A percentile compares a stretch with the other conserved stretches of the same genome.
phyloP scores from a whole-genome alignment of 163 green algal species.

The Chlamydomonas reinhardtii region DNA sequence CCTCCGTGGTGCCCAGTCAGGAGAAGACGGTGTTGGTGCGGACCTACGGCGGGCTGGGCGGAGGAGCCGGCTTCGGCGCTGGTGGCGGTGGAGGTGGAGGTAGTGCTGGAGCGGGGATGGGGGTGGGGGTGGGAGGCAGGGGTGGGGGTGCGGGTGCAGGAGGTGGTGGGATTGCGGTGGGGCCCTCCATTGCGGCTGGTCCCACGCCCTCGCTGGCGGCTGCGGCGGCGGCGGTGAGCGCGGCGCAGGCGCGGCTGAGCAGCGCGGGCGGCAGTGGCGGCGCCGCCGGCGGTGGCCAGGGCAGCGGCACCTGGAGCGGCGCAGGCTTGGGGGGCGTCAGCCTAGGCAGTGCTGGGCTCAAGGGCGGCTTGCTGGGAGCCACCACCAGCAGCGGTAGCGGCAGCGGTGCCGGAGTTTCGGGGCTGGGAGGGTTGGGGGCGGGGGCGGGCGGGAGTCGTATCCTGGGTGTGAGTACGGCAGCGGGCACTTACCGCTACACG shows the following conservation, averaged over 20 bases:
- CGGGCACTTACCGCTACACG: conserved; percentile 36
- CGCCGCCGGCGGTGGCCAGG: too few relatives aligned
- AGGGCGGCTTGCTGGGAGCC: neutral
- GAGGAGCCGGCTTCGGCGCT: too few relatives aligned
- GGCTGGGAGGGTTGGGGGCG: neutral
- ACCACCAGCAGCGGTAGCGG: neutral
- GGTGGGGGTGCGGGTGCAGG: too few relatives aligned
- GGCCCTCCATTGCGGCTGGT: too few relatives aligned
- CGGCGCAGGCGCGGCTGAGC: neutral
- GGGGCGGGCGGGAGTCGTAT: neutral
- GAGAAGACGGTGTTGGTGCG: conserved; percentile 34
- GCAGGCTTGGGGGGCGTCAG: too few relatives aligned
- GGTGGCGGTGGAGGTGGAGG: too few relatives aligned
- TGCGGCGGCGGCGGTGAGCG: neutral
- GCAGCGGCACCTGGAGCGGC: too few relatives aligned
- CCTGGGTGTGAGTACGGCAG: neutral
- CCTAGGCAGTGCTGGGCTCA: neutral
- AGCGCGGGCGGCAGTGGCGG: neutral
- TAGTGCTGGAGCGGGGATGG: too few relatives aligned
- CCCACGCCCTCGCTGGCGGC: neutral
- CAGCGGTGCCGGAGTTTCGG: neutral
- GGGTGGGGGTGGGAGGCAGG: too few relatives aligned
- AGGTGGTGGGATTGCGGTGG: too few relatives aligned
- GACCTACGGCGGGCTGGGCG: too few relatives aligned
- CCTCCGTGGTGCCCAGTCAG: conserved; percentile 29